Percentiles rank a stretch among this genome's conserved stretches.
Evolutionary conservation across 768 basidiomycete genomes (phyloP).

Genomic region (Lactarius tabidus): DNA sequence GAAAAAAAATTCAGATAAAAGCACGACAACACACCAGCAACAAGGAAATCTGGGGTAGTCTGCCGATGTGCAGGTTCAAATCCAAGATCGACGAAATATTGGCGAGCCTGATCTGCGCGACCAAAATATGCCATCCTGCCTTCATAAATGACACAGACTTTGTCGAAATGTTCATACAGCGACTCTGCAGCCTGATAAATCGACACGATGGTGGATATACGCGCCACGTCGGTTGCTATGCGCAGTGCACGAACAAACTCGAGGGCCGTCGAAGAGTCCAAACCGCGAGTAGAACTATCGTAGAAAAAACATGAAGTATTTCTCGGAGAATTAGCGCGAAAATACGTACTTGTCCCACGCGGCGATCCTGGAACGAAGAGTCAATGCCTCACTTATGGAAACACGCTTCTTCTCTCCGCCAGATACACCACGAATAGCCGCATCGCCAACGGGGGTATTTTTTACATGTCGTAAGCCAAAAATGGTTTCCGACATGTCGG

Average conservation of each 20-base stretch:
- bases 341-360: slow-evolving; percentile 69
- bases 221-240: slow-evolving; percentile 46
- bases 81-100: slow-evolving; percentile 72
- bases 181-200: slow-evolving; percentile 82
- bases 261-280: slow-evolving; percentile 54
- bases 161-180: slow-evolving; percentile 65
- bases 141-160: slow-evolving; percentile 74
- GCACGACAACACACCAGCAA: slow-evolving; percentile 33
- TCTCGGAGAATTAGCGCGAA: background rate
- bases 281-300: slow-evolving; percentile 44
- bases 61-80: slow-evolving; percentile 52
- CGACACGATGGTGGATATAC: slow-evolving; percentile 62
- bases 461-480: slow-evolving; percentile 74
- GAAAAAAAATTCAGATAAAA: background rate
- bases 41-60: slow-evolving; percentile 58
- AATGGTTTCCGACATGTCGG: slow-evolving; percentile 56
- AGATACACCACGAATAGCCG: slow-evolving; percentile 65
- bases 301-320: background rate
- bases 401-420: slow-evolving; percentile 80
- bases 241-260: slow-evolving; percentile 58
- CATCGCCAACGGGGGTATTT: slow-evolving; percentile 75
- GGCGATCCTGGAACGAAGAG: slow-evolving; percentile 55
- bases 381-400: slow-evolving; percentile 69
- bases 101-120: slow-evolving; percentile 54
- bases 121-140: slow-evolving; percentile 76